Evolutionary conservation across 2,329 filamentous ascomycete genomes (phyloP), one percentile per base, ranked within the genome.

Genomic region (Alternaria panax): DNA sequence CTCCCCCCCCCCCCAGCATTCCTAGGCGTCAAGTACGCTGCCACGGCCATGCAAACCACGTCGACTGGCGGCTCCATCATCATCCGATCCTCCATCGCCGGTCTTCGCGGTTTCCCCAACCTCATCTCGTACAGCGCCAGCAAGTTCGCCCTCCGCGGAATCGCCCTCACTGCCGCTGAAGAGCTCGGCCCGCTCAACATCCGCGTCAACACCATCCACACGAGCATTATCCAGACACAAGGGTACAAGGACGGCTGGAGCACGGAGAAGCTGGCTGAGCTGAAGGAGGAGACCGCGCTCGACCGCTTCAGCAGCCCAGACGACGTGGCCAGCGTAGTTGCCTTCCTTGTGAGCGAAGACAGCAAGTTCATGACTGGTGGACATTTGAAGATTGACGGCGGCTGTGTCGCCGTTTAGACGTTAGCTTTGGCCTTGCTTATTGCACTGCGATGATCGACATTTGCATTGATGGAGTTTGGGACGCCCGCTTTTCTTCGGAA

Each of bases 161-260:
- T 80, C n/a, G 75, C 76, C 27, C 67, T 76, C 6, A 77, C 77
- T 7, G 78, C 78, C 25, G 77, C 78, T 7, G 70, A 71, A 18
- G 78, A 79, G 57, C 67, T 80, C 4, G 78, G 77, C 8, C 74
- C 73, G 30, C 66, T 72, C 51, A 73, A 74, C 41, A 79, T 79
- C 58, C 75, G 78, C 27, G 78, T 79, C 54, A 80, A 79, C 64
- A 79, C 77, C 3, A 76, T 80, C 16, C 78, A 80, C 60, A 78
- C 77, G 5, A 77, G 75, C 46, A 77, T 76, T 40, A 74, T 80
- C 24, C 72, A 78, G 36, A 73, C 74, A 2, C 73, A 75, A 7
- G 74, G 77, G 54, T 79, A 76, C 54, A 68, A 71, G 34, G 67
- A 74, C 32, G 62, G 76, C 4, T 79, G 76, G 76, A 71, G 56